Conservation (phyloP, 345 rosid species). For the Arabis hirsuta region DNA sequence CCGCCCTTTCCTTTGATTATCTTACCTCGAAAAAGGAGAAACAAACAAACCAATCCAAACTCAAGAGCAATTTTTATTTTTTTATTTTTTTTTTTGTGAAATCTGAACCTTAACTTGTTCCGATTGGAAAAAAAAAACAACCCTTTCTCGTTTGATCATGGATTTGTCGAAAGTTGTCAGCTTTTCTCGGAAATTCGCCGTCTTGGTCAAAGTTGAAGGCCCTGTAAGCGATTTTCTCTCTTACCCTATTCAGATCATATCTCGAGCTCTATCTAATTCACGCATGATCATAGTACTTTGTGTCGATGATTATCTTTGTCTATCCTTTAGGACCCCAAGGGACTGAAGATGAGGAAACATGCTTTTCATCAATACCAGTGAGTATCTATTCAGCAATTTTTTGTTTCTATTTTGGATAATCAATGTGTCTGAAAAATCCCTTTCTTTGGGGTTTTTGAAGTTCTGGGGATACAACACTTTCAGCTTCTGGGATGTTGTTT, state of each 20-base stretch:
- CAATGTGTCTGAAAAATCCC: background rate
- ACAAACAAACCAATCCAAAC: slow-evolving; percentile 1
- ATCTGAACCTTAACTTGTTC: slow-evolving; percentile 6
- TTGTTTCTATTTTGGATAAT: background rate
- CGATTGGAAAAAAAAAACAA: background rate
- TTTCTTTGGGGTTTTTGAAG: slow-evolving; percentile 40
- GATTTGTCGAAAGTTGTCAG: slow-evolving; percentile 59
- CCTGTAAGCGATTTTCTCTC: slow-evolving; percentile 59
- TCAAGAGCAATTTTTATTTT: background rate
- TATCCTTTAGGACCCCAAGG: slow-evolving; percentile 74
- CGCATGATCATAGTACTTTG: background rate
- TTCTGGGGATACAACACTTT: slow-evolving; percentile 80
- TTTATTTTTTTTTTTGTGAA: background rate
- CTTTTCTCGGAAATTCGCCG: slow-evolving; percentile 61
- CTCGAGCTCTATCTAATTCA: background rate
- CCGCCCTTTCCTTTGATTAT: background rate
- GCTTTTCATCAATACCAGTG: slow-evolving; percentile 90
- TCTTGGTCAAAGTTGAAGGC: slow-evolving; percentile 82
- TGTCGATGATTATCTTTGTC: slow-evolving; percentile 3
- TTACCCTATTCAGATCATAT: background rate
- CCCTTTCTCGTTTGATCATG: slow-evolving; percentile 45
- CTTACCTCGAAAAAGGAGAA: background rate
- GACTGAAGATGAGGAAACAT: slow-evolving; percentile 88
- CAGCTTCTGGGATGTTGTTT: slow-evolving; percentile 87
- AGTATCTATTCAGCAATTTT: slow-evolving; percentile 37